phyloP scores from a whole-genome alignment of 2,329 filamentous ascomycete genomes.

The Aspergillus pseudonomiae region DNA sequence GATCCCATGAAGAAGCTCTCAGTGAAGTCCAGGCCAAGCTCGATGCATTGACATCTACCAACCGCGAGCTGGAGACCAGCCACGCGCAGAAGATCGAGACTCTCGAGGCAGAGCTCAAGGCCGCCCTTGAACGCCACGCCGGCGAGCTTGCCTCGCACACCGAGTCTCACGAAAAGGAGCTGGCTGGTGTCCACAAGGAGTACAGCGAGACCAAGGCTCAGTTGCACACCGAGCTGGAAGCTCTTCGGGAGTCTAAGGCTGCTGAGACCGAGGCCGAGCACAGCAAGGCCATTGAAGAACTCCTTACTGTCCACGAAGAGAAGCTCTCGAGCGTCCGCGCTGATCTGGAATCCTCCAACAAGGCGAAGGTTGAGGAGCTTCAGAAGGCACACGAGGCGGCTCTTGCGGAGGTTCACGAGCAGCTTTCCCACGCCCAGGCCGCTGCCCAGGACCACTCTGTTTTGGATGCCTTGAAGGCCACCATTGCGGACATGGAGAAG shows the following conservation, averaged over 20 bases:
- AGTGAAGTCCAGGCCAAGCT: conserved; percentile 38
- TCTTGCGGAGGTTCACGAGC: conserved; percentile 36
- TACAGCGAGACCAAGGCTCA: conserved; percentile 38
- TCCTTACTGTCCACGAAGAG: conserved; percentile 43
- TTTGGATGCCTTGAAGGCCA: conserved; percentile 43
- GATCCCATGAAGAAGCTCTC: conserved; percentile 34
- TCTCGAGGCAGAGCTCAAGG: conserved; percentile 29
- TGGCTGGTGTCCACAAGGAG: conserved; percentile 39
- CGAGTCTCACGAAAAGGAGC: conserved; percentile 30
- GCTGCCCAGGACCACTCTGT: conserved; percentile 41
- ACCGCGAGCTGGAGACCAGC: conserved; percentile 32
- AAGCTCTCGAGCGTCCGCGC: conserved; percentile 40
- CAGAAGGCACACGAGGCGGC: conserved; percentile 40
- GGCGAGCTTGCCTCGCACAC: conserved; percentile 34
- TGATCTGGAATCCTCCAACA: conserved; percentile 40
- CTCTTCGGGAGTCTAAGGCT: conserved; percentile 36
- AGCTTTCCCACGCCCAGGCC: conserved; percentile 39
- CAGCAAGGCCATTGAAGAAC: conserved; percentile 43
- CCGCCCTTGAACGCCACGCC: conserved; percentile 26
- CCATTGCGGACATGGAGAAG: conserved; percentile 61
- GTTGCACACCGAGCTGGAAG: conserved; percentile 43
- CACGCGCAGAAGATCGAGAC: conserved; percentile 36
- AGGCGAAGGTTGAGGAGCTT: conserved; percentile 40
- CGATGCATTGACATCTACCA: conserved; percentile 34
- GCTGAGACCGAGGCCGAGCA: conserved; percentile 43